phyloP scores from a whole-genome alignment of 2,329 filamentous ascomycete genomes.

The Pseudopyricularia javanii region DNA sequence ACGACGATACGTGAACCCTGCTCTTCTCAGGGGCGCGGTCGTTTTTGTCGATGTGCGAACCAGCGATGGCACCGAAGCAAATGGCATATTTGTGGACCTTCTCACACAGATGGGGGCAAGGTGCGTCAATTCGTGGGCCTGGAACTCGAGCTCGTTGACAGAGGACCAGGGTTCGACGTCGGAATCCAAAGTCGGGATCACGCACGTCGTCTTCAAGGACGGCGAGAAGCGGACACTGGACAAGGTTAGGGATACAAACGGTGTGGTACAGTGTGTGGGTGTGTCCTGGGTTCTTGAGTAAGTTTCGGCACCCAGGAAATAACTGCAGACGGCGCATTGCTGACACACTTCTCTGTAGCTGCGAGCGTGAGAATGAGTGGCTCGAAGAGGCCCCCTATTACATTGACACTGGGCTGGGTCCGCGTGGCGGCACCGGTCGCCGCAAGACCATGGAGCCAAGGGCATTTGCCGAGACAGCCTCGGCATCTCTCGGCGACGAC shows the following conservation, averaged over 20 bases:
- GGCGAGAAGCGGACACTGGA: slow-evolving; percentile 70
- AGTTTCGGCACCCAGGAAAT: slow-evolving; percentile 24
- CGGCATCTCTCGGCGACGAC: slow-evolving; percentile 26
- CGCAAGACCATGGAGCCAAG: slow-evolving; percentile 75
- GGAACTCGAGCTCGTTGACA: slow-evolving; percentile 40
- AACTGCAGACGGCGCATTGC: slow-evolving; percentile 8
- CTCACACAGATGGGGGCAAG: slow-evolving; percentile 71
- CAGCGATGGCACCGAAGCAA: slow-evolving; percentile 68
- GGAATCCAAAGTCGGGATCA: slow-evolving; percentile 55
- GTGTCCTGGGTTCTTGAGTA: slow-evolving; percentile 84
- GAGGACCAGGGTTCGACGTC: slow-evolving; percentile 3
- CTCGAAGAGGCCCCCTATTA: slow-evolving; percentile 59
- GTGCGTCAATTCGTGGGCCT: slow-evolving; percentile 65
- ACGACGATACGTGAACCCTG: slow-evolving; percentile 36
- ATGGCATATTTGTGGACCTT: slow-evolving; percentile 64
- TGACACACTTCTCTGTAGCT: slow-evolving; percentile 31
- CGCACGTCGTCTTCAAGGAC: slow-evolving; percentile 85
- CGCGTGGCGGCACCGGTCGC: slow-evolving; percentile 58
- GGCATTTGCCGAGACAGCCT: slow-evolving; percentile 49
- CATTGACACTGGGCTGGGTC: slow-evolving; percentile 54
- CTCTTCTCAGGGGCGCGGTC: slow-evolving; percentile 55
- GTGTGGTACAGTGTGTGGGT: slow-evolving; percentile 73
- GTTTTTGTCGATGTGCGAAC: slow-evolving; percentile 79
- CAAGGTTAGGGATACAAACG: slow-evolving; percentile 61
- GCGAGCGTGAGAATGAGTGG: slow-evolving; percentile 66